Evolutionary conservation across 257 asterid genomes (phyloP).

Genomic region (Linderniella brevidens): DNA sequence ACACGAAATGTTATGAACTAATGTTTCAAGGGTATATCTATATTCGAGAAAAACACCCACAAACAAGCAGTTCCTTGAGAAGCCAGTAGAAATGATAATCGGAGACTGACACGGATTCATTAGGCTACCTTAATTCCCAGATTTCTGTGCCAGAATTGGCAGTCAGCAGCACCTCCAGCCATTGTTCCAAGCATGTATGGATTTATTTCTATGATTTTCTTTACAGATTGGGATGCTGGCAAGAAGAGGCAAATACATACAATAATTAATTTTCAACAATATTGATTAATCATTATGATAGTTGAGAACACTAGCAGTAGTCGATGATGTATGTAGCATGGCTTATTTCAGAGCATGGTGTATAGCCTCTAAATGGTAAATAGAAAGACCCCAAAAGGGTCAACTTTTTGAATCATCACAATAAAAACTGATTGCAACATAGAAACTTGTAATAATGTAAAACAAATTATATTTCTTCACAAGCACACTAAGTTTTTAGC

Average conservation of each 20-base stretch:
- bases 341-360: no score
- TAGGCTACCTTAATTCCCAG: conserved; percentile 6
- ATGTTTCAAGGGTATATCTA: not conserved
- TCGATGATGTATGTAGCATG: no score
- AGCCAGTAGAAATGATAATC: no score
- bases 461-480: no score
- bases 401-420: not conserved
- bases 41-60: not conserved
- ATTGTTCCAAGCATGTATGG: conserved; percentile 11
- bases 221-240: conserved; percentile 6
- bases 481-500: no score
- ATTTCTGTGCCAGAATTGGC: conserved; percentile 12
- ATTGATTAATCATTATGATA: no score
- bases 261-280: no score
- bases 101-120: not conserved
- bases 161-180: conserved; percentile 12
- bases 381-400: not conserved
- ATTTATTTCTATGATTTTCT: conserved; percentile 8
- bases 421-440: not conserved
- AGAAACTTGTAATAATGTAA: not conserved
- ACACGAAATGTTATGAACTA: not conserved
- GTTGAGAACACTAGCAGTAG: no score
- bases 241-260: not conserved
- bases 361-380: no score
- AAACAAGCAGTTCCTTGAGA: not conserved